Percentiles rank a stretch among this genome's conserved stretches.
Conservation (phyloP, 306 rosid genomes). For the Cicer bijugum region DNA sequence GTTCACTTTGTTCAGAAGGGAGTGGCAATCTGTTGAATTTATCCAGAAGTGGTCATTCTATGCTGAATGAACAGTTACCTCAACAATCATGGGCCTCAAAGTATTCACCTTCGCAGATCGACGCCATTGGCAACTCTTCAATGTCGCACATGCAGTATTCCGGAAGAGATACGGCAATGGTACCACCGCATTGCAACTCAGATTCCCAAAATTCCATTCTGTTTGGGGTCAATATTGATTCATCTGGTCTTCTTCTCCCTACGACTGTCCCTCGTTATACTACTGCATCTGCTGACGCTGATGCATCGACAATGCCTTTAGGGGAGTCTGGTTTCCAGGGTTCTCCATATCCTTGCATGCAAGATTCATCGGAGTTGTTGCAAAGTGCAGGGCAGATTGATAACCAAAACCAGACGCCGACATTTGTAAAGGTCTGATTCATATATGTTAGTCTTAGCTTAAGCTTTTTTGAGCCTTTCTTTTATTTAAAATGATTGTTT, state of each 20-base stretch:
- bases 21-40: slow-evolving; percentile 60
- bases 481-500: slow-evolving; percentile 30
- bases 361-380: slow-evolving; percentile 74
- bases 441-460: slow-evolving; percentile 16
- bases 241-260: slow-evolving; percentile 88
- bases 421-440: slow-evolving; percentile 73
- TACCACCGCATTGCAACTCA: slow-evolving; percentile 54
- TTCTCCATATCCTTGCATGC: slow-evolving; percentile 65
- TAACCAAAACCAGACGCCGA: slow-evolving; percentile 62
- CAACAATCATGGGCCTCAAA: slow-evolving; percentile 68
- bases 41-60: slow-evolving; percentile 64
- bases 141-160: slow-evolving; percentile 62
- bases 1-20: slow-evolving; percentile 73
- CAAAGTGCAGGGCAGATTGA: slow-evolving; percentile 69
- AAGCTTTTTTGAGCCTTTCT: slow-evolving; percentile 20
- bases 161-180: slow-evolving; percentile 61
- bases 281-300: slow-evolving; percentile 58
- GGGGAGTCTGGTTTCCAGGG: slow-evolving; percentile 74
- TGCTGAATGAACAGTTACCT: slow-evolving; percentile 64
- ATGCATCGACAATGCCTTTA: slow-evolving; percentile 63
- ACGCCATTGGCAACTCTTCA: slow-evolving; percentile 55
- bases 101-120: slow-evolving; percentile 60
- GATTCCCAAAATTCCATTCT: slow-evolving; percentile 70
- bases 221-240: slow-evolving; percentile 77
- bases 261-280: slow-evolving; percentile 61